Conservation (phyloP, 2,329 filamentous ascomycete species). For the Reticulascus tulasneorum region DNA sequence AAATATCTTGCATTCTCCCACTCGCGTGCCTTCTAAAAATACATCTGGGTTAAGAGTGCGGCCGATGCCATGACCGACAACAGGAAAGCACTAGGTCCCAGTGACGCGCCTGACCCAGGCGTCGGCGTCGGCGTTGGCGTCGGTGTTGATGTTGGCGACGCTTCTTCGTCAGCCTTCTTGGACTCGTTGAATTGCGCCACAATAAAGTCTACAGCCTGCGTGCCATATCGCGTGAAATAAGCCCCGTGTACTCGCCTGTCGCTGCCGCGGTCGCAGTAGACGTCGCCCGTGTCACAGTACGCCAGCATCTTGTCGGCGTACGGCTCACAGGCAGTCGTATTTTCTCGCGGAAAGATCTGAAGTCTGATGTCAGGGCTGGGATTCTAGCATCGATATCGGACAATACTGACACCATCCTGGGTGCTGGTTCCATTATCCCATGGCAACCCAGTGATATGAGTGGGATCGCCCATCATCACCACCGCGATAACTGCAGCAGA, state of each 20-base stretch:
- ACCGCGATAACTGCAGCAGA: slow-evolving; percentile 32
- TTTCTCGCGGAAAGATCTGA: slow-evolving; percentile 33
- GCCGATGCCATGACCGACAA: too few species aligned
- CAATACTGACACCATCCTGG: slow-evolving; percentile 29
- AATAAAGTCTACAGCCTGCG: slow-evolving; percentile 30
- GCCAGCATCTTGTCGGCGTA: slow-evolving; percentile 32
- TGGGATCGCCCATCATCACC: slow-evolving; percentile 37
- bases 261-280: slow-evolving; percentile 33
- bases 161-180: neutral
- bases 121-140: neutral
- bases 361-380: neutral
- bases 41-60: too few species aligned
- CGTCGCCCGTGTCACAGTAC: slow-evolving; percentile 38
- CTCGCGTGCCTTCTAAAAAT: too few species aligned
- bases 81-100: neutral
- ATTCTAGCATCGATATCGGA: neutral
- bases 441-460: slow-evolving; percentile 28
- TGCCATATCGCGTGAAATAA: slow-evolving; percentile 32
- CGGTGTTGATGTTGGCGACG: slow-evolving; percentile 1
- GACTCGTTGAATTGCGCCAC: slow-evolving; percentile 25
- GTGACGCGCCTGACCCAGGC: neutral
- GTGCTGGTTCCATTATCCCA: slow-evolving; percentile 34
- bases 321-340: slow-evolving; percentile 28
- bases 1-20: neutral
- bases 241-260: slow-evolving; percentile 23